Percentiles rank a stretch among this genome's conserved stretches.
phyloP scores from a whole-genome alignment of 1,284 basidiomycete genomes.

The Coniferiporia weirii region DNA sequence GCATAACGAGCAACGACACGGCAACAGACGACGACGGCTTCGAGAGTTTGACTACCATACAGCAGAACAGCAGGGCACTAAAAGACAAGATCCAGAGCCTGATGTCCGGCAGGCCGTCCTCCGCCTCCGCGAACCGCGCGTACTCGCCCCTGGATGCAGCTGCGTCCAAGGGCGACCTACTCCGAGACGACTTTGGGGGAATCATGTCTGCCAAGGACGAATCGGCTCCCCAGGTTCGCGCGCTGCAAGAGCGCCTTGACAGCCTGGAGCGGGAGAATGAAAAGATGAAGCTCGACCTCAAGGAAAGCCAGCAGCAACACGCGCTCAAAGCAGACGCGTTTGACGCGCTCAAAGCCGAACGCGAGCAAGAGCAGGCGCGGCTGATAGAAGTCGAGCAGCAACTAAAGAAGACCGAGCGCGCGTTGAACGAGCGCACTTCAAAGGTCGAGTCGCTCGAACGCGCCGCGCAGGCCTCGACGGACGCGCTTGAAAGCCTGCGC shows the following conservation, averaged over 20 bases:
- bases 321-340: constrained; percentile 29
- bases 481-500: constrained; percentile 42
- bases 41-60: constrained; percentile 13
- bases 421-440: constrained; percentile 46
- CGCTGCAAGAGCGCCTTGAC: constrained; percentile 16
- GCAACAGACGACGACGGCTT: constrained; percentile 17
- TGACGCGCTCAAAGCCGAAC: constrained; percentile 39
- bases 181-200: constrained; percentile 49
- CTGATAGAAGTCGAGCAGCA: constrained; percentile 41
- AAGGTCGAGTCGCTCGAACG: constrained; percentile 48
- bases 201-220: constrained; percentile 30
- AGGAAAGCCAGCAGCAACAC: constrained; percentile 26
- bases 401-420: constrained; percentile 40
- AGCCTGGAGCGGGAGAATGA: constrained; percentile 22
- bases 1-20: constrained; percentile 19
- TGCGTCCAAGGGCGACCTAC: constrained; percentile 26
- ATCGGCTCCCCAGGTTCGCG: constrained; percentile 8
- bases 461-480: constrained; percentile 36
- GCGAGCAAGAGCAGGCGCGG: constrained; percentile 39
- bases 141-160: constrained; percentile 35
- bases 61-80: constrained; percentile 13
- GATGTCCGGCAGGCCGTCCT: background rate
- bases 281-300: constrained; percentile 21
- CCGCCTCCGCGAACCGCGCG: background rate
- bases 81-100: constrained; percentile 16